These are phyloP conservation scores for Populus tomentosa DNA, from an alignment of 441 rosid genomes.

Conservation along the genomic window DNA sequence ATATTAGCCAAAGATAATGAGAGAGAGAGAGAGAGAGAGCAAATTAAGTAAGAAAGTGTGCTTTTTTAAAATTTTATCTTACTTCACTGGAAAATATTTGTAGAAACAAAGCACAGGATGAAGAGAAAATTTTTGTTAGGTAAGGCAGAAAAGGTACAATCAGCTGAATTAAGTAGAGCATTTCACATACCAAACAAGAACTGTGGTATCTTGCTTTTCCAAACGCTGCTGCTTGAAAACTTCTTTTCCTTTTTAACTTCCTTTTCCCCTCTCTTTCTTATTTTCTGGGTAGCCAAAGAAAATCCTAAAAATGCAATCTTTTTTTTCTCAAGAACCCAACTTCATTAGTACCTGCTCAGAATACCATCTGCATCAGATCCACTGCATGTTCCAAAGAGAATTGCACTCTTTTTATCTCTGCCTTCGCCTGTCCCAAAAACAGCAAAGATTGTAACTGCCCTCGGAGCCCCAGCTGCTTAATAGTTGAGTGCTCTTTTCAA, in stretches of 20 bases:
- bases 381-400: too few relatives aligned
- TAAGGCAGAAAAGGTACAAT: background rate
- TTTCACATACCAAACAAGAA: background rate
- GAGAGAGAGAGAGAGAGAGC: background rate
- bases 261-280: background rate
- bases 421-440: conserved; percentile 1
- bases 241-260: background rate
- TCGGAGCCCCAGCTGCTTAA: background rate
- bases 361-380: too few relatives aligned
- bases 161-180: background rate
- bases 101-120: background rate
- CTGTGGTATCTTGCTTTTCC: background rate
- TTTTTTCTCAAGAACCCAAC: too few relatives aligned
- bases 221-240: background rate
- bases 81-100: background rate
- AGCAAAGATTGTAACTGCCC: background rate
- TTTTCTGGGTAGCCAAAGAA: background rate
- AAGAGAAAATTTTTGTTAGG: background rate
- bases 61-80: too few relatives aligned
- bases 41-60: background rate
- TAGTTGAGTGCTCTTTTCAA: background rate
- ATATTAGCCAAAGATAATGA: background rate
- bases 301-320: background rate
- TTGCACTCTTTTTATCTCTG: too few relatives aligned
- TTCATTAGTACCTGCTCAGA: background rate